Evolutionary conservation across 208 protist species (phyloP).

Genomic region (Leishmania mexicana): DNA sequence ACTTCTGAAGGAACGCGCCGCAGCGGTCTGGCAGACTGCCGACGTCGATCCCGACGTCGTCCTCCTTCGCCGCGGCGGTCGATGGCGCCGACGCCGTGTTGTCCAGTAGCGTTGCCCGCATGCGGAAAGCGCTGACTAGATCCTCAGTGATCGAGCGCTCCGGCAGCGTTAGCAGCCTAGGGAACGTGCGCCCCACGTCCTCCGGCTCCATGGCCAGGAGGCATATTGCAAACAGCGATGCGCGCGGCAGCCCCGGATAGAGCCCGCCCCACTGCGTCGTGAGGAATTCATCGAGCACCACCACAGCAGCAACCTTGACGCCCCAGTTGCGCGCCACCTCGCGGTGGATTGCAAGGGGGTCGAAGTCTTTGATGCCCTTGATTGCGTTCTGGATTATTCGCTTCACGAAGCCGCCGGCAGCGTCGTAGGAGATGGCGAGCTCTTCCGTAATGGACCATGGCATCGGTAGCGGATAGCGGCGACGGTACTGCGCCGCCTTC

Average conservation of each 20-base stretch:
- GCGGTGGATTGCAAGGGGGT: constrained; percentile 60
- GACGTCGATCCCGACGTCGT: neutral
- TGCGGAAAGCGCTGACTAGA: constrained; percentile 77
- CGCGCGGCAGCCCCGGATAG: constrained; percentile 65
- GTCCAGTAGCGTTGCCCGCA: constrained; percentile 29
- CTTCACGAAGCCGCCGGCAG: constrained; percentile 65
- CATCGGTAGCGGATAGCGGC: constrained; percentile 53
- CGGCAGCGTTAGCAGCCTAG: constrained; percentile 40
- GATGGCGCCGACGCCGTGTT: neutral
- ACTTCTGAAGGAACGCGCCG: constrained; percentile 28
- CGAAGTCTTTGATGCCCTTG: constrained; percentile 42
- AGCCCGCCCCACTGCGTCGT: constrained; percentile 45
- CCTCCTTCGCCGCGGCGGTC: constrained; percentile 1
- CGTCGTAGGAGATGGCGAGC: constrained; percentile 69
- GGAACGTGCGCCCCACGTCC: constrained; percentile 77
- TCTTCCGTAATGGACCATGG: constrained; percentile 53
- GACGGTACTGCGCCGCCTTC: constrained; percentile 53
- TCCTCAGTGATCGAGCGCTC: constrained; percentile 66
- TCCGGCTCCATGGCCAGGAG: constrained; percentile 79
- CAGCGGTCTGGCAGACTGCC: constrained; percentile 15
- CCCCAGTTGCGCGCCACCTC: constrained; percentile 85
- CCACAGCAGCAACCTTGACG: constrained; percentile 76
- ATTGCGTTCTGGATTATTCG: constrained; percentile 70
- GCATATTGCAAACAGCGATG: constrained; percentile 68
- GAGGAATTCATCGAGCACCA: constrained; percentile 76